Conservation (phyloP, 495 filamentous ascomycete species). For the Penicillium egyptiacum region DNA sequence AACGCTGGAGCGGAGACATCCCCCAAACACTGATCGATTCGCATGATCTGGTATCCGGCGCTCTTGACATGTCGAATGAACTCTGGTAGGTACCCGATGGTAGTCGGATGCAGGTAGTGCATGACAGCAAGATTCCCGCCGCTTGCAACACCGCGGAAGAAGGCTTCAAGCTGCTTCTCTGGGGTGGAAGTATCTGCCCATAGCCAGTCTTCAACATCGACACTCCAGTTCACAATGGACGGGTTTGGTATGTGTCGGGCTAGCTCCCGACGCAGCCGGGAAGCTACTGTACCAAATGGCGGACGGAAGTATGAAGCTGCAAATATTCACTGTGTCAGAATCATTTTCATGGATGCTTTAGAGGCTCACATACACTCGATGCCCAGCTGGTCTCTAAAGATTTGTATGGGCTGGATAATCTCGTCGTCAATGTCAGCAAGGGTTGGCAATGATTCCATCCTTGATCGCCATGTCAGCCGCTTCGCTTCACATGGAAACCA, state of each 20-base stretch:
- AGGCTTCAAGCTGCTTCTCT: slow-evolving; percentile 73
- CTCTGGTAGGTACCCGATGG: slow-evolving; percentile 64
- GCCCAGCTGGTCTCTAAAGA: slow-evolving; percentile 53
- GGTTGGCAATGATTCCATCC: slow-evolving; percentile 63
- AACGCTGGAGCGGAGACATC: slow-evolving; percentile 66
- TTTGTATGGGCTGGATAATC: slow-evolving; percentile 59
- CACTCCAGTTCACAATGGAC: slow-evolving; percentile 69
- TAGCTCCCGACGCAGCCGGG: slow-evolving; percentile 65
- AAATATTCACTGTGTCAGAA: slow-evolving; percentile 4
- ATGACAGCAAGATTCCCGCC: slow-evolving; percentile 75
- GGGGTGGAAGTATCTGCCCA: slow-evolving; percentile 67
- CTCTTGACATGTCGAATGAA: slow-evolving; percentile 69
- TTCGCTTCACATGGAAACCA: neutral
- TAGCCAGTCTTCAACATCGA: slow-evolving; percentile 79
- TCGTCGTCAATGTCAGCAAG: slow-evolving; percentile 68
- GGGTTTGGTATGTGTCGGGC: slow-evolving; percentile 51
- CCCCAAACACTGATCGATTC: slow-evolving; percentile 76
- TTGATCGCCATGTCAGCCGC: slow-evolving; percentile 17
- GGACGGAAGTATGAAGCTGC: slow-evolving; percentile 68
- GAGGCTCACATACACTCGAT: slow-evolving; percentile 34
- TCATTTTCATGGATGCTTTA: neutral
- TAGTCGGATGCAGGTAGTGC: slow-evolving; percentile 71
- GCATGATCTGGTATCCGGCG: slow-evolving; percentile 68
- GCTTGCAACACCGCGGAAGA: slow-evolving; percentile 61
- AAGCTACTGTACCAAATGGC: slow-evolving; percentile 73